These are phyloP conservation scores for Evernia prunastri DNA, from an alignment of 495 filamentous ascomycete species.

Conservation along the genomic window DNA sequence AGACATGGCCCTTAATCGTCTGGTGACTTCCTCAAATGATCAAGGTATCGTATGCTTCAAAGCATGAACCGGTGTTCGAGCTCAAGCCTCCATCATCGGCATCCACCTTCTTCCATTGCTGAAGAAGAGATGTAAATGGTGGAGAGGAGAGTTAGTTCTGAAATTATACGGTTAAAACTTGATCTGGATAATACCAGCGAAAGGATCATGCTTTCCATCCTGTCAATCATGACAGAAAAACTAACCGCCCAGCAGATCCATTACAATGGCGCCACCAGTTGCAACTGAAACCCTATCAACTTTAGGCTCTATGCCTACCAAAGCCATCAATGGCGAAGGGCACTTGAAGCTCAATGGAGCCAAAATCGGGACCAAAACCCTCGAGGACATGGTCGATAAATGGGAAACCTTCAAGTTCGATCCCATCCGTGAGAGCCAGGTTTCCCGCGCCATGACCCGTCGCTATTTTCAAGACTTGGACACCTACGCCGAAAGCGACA, in stretches of 20 bases:
- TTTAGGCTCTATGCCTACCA: slow-evolving; percentile 26
- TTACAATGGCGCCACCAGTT: slow-evolving; percentile 71
- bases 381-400: slow-evolving; percentile 57
- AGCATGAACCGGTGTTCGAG: slow-evolving; percentile 66
- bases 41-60: slow-evolving; percentile 26
- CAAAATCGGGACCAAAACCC: slow-evolving; percentile 48
- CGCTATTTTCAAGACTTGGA: slow-evolving; percentile 88
- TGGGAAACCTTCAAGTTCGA: slow-evolving; percentile 77
- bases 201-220: slow-evolving; percentile 79
- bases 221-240: slow-evolving; percentile 32
- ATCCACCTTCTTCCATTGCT: slow-evolving; percentile 27
- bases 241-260: slow-evolving; percentile 31
- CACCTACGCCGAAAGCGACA: slow-evolving; percentile 82
- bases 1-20: slow-evolving; percentile 12
- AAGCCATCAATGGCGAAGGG: slow-evolving; percentile 31
- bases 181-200: slow-evolving; percentile 98
- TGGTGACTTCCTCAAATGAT: slow-evolving; percentile 15
- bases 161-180: slow-evolving; percentile 96
- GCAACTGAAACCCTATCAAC: slow-evolving; percentile 42
- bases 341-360: slow-evolving; percentile 41
- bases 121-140: slow-evolving; percentile 24
- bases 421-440: slow-evolving; percentile 82
- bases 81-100: slow-evolving; percentile 20
- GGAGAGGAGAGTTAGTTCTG: slow-evolving; percentile 55
- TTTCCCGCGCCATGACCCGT: slow-evolving; percentile 85